A percentile compares a stretch with the other conserved stretches of the same genome.
Evolutionary conservation across 805 yeast genomes (phyloP).

Genomic region (Debaryomyces maramus): DNA sequence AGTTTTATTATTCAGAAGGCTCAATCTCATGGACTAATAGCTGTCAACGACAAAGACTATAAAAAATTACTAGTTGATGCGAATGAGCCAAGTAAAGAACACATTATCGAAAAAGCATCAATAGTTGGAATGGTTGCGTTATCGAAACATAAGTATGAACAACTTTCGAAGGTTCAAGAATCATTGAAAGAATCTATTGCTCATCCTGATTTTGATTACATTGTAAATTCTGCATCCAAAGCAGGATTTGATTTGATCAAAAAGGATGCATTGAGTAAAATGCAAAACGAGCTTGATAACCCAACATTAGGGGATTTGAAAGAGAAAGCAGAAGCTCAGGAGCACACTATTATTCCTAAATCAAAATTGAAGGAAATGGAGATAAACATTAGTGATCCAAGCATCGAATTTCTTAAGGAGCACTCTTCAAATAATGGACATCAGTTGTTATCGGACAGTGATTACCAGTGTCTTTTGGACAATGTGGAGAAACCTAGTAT

Average conservation of each 20-base stretch:
- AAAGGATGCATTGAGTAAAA: constrained; percentile 1
- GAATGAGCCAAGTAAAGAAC: constrained; percentile 13
- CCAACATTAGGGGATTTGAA: constrained; percentile 7
- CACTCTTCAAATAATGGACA: background rate
- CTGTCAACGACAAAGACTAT: background rate
- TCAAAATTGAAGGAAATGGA: constrained; percentile 5
- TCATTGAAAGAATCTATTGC: background rate
- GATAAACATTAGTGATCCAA: background rate
- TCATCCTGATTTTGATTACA: background rate
- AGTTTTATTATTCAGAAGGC: constrained; percentile 8
- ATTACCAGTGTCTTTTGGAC: constrained; percentile 3
- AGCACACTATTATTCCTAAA: constrained; percentile 15
- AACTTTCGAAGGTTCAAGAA: background rate
- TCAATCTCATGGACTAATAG: background rate
- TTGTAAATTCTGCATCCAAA: background rate
- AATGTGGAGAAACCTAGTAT: constrained; percentile 19
- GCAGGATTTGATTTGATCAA: background rate
- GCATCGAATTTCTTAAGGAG: background rate
- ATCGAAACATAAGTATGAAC: constrained; percentile 13
- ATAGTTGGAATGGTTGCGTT: constrained; percentile 23
- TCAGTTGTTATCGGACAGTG: background rate
- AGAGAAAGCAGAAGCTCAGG: constrained; percentile 14
- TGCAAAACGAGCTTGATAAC: constrained; percentile 12
- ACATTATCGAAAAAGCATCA: constrained; percentile 19
- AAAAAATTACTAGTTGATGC: constrained; percentile 9